phyloP scores from a whole-genome alignment of 495 filamentous ascomycete genomes.

The Cercophora scortea region DNA sequence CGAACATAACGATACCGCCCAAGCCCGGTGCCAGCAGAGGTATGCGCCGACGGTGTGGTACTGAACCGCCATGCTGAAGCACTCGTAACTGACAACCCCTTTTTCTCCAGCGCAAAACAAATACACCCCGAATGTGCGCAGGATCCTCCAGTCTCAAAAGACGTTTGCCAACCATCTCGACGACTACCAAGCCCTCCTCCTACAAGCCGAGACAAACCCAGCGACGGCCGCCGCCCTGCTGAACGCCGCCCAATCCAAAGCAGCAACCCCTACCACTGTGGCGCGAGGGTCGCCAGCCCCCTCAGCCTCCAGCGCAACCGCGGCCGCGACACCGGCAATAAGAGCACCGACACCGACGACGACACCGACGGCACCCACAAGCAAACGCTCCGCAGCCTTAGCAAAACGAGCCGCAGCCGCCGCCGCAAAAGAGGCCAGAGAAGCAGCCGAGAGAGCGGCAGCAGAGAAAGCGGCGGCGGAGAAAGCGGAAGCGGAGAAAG shows the following conservation, averaged over 20 bases:
- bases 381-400: slow-evolving; percentile 16
- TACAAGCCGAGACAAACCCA: slow-evolving; percentile 35
- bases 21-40: slow-evolving; percentile 18
- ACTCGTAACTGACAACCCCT: no score
- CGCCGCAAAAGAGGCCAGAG: slow-evolving; percentile 4
- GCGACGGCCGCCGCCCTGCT: slow-evolving; percentile 13
- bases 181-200: slow-evolving; percentile 71
- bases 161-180: slow-evolving; percentile 86
- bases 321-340: not conserved
- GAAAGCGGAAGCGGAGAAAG: slow-evolving; percentile 16
- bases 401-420: slow-evolving; percentile 16
- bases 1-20: slow-evolving; percentile 55
- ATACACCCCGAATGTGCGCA: slow-evolving; percentile 72
- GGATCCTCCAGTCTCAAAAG: slow-evolving; percentile 86
- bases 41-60: not conserved
- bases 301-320: not conserved
- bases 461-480: slow-evolving; percentile 11
- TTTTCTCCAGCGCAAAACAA: slow-evolving; percentile 35
- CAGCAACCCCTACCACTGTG: slow-evolving; percentile 11
- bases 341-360: not conserved
- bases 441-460: no score
- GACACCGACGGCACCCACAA: not conserved
- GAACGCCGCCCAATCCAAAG: slow-evolving; percentile 7
- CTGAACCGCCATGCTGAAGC: no score
- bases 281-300: slow-evolving; percentile 14